Percentiles rank a stretch among this genome's conserved stretches.
phyloP scores from a whole-genome alignment of 768 basidiomycete species.

The Tricholoma terreum region DNA sequence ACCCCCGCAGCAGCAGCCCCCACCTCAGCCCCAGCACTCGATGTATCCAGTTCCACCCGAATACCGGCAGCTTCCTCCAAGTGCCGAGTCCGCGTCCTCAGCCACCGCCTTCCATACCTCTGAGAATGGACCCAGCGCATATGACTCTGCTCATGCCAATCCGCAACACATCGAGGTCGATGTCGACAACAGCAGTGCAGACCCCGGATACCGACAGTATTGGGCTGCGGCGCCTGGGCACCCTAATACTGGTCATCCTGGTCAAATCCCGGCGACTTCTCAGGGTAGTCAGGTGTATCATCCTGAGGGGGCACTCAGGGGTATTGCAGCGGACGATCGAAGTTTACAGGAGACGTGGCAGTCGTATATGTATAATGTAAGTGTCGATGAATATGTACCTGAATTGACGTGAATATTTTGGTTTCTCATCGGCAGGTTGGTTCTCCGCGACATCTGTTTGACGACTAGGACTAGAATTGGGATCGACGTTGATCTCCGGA shows the following conservation, averaged over 20 bases:
- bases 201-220: slow-evolving; percentile 19
- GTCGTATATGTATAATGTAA: slow-evolving; percentile 59
- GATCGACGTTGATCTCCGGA: too few relatives aligned
- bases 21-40: slow-evolving; percentile 26
- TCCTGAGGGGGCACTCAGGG: slow-evolving; percentile 41
- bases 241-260: slow-evolving; percentile 8
- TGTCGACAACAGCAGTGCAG: not conserved
- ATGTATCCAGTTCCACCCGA: slow-evolving; percentile 29
- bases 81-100: slow-evolving; percentile 12
- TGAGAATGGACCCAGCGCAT: not conserved
- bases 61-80: slow-evolving; percentile 17
- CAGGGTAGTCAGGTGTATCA: slow-evolving; percentile 25
- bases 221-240: slow-evolving; percentile 31
- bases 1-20: slow-evolving; percentile 4
- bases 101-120: slow-evolving; percentile 7
- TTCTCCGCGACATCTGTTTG: slow-evolving; percentile 40
- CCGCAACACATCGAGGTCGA: slow-evolving; percentile 4
- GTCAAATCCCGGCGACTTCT: not conserved
- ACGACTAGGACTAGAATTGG: slow-evolving; percentile 20
- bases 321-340: slow-evolving; percentile 51
- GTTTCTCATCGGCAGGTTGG: slow-evolving; percentile 32
- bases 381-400: slow-evolving; percentile 5
- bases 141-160: not conserved
- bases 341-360: slow-evolving; percentile 69
- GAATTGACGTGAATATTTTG: too few relatives aligned